phyloP scores from a whole-genome alignment of 2,329 filamentous ascomycete species.

The Lizonia empirigonia region DNA sequence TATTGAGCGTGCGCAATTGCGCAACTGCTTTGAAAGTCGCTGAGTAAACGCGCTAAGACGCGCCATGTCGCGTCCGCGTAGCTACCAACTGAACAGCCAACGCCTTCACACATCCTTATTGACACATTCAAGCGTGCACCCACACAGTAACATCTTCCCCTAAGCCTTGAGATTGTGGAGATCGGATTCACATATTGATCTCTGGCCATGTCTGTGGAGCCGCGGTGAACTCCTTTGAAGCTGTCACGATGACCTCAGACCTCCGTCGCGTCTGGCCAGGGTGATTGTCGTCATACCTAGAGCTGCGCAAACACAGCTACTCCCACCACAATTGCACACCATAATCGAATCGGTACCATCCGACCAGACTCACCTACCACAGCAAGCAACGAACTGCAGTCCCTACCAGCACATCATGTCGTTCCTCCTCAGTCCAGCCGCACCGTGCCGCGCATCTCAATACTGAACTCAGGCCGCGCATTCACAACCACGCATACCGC shows the following conservation, averaged over 20 bases:
- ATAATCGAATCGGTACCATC: not conserved
- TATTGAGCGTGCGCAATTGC: not conserved
- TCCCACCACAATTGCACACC: not conserved
- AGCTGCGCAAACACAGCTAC: not conserved
- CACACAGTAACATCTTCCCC: not conserved
- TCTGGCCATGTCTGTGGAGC: not conserved
- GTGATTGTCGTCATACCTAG: slow-evolving; percentile 1
- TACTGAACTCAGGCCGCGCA: not conserved
- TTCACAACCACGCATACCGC: slow-evolving; percentile 15
- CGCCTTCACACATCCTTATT: not conserved
- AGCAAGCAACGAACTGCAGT: not conserved
- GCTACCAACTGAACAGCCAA: not conserved
- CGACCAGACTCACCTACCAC: not conserved
- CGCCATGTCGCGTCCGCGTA: not conserved
- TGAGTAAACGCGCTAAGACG: not conserved
- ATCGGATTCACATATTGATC: too few relatives aligned
- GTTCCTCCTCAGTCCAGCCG: slow-evolving; percentile 2
- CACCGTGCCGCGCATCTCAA: not conserved
- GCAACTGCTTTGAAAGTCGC: not conserved
- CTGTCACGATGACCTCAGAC: slow-evolving; percentile 30
- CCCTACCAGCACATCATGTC: slow-evolving; percentile 7
- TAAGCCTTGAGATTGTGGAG: too few relatives aligned
- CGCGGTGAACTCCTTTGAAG: not conserved
- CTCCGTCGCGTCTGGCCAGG: not conserved
- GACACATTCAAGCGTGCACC: not conserved